Conservation (phyloP, 371 early-diverging fungal species). For the Batkoa obscura region DNA sequence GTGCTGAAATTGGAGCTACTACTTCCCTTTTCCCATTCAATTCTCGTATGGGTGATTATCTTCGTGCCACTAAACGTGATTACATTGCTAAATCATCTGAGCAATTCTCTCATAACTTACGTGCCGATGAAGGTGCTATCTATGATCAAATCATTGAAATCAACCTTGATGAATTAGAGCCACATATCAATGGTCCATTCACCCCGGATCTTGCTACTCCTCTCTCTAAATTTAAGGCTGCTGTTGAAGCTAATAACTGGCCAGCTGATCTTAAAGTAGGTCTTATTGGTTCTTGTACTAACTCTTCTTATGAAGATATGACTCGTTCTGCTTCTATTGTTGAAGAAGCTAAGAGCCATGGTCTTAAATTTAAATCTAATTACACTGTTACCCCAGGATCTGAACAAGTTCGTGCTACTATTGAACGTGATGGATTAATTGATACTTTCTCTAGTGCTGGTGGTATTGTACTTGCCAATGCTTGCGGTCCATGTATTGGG, state of each 20-base stretch:
- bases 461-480: slow-evolving; percentile 82
- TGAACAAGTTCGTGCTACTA: slow-evolving; percentile 91
- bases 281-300: slow-evolving; percentile 91
- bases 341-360: slow-evolving; percentile 55
- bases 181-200: slow-evolving; percentile 92
- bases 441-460: slow-evolving; percentile 53
- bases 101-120: slow-evolving; percentile 50
- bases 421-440: slow-evolving; percentile 79
- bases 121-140: slow-evolving; percentile 63
- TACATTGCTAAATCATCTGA: slow-evolving; percentile 52
- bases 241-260: slow-evolving; percentile 63
- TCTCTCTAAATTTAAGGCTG: slow-evolving; percentile 64
- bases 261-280: slow-evolving; percentile 62
- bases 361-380: slow-evolving; percentile 55
- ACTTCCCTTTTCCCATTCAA: slow-evolving; percentile 90
- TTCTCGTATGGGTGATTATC: slow-evolving; percentile 63
- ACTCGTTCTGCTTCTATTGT: slow-evolving; percentile 71
- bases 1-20: slow-evolving; percentile 91
- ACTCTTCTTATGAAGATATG: slow-evolving; percentile 92
- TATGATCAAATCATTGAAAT: slow-evolving; percentile 90
- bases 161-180: slow-evolving; percentile 67
- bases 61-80: slow-evolving; percentile 61
- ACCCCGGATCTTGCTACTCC: slow-evolving; percentile 87
- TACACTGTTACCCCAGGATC: slow-evolving; percentile 91
- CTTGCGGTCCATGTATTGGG: slow-evolving; percentile 95